A percentile compares a stretch with the other conserved stretches of the same genome.
Conservation (phyloP, 2,329 filamentous ascomycete genomes). For the Byssochlamys sp. region DNA sequence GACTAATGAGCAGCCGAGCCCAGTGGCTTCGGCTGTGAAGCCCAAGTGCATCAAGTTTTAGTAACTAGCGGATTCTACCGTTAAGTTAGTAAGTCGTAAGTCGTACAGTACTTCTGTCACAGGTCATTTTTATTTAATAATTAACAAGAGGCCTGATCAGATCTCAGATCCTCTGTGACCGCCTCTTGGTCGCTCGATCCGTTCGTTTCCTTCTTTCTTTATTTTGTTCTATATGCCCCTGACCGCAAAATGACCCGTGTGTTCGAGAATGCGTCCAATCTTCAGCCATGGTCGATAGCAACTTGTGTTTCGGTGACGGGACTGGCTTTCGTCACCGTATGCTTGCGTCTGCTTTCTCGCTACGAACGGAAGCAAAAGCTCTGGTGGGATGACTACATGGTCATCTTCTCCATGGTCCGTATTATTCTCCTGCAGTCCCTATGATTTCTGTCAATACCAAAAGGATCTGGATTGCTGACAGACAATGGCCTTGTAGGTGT, state of each 20-base stretch:
- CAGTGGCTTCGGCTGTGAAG: too few relatives aligned
- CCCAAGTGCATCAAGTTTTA: too few relatives aligned
- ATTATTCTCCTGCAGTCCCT: not conserved
- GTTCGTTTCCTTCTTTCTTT: not conserved
- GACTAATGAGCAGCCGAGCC: too few relatives aligned
- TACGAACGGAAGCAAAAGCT: slow-evolving; percentile 35
- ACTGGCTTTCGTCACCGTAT: slow-evolving; percentile 31
- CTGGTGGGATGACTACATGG: slow-evolving; percentile 46
- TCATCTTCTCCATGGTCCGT: slow-evolving; percentile 41
- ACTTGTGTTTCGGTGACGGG: slow-evolving; percentile 36
- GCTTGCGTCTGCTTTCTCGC: slow-evolving; percentile 35
- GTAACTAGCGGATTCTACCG: too few relatives aligned
- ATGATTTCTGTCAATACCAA: not conserved
- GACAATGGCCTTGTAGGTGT: slow-evolving; percentile 6
- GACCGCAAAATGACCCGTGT: not conserved
- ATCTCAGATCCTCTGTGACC: too few relatives aligned
- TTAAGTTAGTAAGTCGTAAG: too few relatives aligned
- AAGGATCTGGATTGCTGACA: not conserved
- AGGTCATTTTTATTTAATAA: too few relatives aligned
- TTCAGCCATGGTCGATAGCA: slow-evolving; percentile 37
- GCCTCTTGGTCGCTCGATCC: not conserved
- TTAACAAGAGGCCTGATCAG: too few relatives aligned
- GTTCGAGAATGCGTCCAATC: slow-evolving; percentile 14
- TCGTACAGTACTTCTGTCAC: too few relatives aligned
- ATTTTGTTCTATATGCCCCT: not conserved